These are phyloP conservation scores for Zoysia matrella DNA, from an alignment of 202 grass and related monocot species.

Conservation along the genomic window DNA sequence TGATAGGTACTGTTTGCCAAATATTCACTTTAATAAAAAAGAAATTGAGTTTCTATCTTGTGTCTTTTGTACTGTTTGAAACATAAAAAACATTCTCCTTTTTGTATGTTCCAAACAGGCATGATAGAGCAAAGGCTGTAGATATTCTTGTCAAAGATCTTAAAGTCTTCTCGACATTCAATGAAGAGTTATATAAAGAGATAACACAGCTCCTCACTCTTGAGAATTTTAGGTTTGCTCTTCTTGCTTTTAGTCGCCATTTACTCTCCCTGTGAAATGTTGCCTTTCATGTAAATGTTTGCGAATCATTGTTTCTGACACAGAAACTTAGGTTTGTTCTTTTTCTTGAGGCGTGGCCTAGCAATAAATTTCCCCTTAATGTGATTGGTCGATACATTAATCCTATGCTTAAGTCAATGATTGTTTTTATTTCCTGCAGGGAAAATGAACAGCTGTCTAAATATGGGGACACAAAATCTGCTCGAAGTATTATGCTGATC, in stretches of 20 bases:
- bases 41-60: neutral
- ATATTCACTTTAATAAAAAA: conserved; percentile 21
- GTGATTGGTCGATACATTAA: neutral
- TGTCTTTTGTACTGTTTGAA: conserved; percentile 18
- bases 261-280: conserved; percentile 20
- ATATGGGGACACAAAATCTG: conserved; percentile 96
- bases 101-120: conserved; percentile 54
- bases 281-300: neutral
- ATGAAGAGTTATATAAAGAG: conserved; percentile 98
- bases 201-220: conserved; percentile 98
- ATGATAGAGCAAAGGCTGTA: conserved; percentile 96
- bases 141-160: conserved; percentile 98
- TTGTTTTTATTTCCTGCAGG: conserved; percentile 53
- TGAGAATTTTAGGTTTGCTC: conserved; percentile 87
- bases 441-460: conserved; percentile 99
- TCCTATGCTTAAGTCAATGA: conserved; percentile 8
- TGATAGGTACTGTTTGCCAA: conserved; percentile 61
- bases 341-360: conserved; percentile 10
- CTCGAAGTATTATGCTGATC: conserved; percentile 88
- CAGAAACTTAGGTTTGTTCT: neutral
- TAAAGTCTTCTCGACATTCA: conserved; percentile 98
- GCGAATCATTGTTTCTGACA: neutral
- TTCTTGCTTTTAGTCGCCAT: conserved; percentile 7
- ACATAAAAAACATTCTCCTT: conserved; percentile 13
- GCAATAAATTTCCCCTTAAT: neutral